Conservation (phyloP, 2,329 filamentous ascomycete species). For the Cercospora nicotianae region DNA sequence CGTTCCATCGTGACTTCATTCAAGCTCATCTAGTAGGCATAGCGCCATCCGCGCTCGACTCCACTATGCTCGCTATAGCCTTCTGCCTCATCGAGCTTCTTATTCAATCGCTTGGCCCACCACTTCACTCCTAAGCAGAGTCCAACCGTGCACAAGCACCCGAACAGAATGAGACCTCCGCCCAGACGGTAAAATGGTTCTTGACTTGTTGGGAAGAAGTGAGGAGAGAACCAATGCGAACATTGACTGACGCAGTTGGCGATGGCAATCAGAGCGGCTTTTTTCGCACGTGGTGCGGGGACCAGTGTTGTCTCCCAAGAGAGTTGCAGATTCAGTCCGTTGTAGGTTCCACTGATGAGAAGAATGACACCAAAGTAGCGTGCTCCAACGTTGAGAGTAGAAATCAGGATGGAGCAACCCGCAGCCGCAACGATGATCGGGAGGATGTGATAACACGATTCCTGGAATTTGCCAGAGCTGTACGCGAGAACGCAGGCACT, state of each 20-base stretch:
- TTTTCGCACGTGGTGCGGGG: slow-evolving; percentile 44
- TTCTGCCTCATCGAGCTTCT: slow-evolving; percentile 32
- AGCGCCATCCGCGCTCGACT: slow-evolving; percentile 36
- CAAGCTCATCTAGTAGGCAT: slow-evolving; percentile 21
- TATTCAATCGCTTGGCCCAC: slow-evolving; percentile 34
- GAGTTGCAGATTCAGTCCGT: slow-evolving; percentile 18
- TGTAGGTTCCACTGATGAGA: slow-evolving; percentile 42
- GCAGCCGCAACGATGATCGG: slow-evolving; percentile 31
- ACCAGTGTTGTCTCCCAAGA: slow-evolving; percentile 32
- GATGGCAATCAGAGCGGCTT: slow-evolving; percentile 47
- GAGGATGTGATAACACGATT: slow-evolving; percentile 25
- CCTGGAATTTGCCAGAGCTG: slow-evolving; percentile 35
- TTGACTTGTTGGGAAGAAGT: slow-evolving; percentile 37
- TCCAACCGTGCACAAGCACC: neutral
- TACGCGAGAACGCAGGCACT: slow-evolving; percentile 33
- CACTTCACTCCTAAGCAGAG: slow-evolving; percentile 29
- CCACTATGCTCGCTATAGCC: slow-evolving; percentile 34
- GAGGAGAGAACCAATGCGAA: slow-evolving; percentile 47
- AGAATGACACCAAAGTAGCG: slow-evolving; percentile 37
- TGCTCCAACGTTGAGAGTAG: slow-evolving; percentile 35
- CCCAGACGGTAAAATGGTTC: neutral
- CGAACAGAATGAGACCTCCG: neutral
- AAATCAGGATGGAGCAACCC: slow-evolving; percentile 35
- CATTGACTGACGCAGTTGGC: slow-evolving; percentile 45
- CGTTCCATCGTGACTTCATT: neutral